These are phyloP conservation scores for Hansenula sp. DNA, from an alignment of 1,139 yeast genomes.

Conservation along the genomic window DNA sequence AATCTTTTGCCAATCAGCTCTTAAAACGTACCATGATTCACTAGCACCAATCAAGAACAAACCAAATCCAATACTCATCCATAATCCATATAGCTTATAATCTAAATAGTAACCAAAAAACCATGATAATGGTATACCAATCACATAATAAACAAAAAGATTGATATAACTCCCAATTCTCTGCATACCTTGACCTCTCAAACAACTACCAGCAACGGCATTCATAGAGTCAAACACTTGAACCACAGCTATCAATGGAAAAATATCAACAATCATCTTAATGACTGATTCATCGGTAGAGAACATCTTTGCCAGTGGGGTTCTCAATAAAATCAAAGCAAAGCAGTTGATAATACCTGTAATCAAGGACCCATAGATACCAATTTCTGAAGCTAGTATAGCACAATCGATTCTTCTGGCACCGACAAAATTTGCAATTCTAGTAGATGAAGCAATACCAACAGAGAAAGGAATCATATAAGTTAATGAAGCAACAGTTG, in stretches of 20 bases:
- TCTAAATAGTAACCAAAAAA: constrained; percentile 52
- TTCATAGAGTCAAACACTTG: constrained; percentile 81
- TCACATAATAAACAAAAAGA: constrained; percentile 64
- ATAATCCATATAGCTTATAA: constrained; percentile 62
- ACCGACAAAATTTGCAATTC: constrained; percentile 87
- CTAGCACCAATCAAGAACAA: constrained; percentile 62
- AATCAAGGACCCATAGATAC: constrained; percentile 51
- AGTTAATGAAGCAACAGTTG: constrained; percentile 73
- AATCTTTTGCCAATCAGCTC: constrained; percentile 52
- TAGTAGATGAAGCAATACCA: constrained; percentile 80
- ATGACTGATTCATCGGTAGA: constrained; percentile 68
- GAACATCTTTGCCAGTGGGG: constrained; percentile 59
- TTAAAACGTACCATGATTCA: constrained; percentile 47
- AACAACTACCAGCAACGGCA: constrained; percentile 77
- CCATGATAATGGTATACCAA: constrained; percentile 70
- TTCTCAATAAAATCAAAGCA: constrained; percentile 46
- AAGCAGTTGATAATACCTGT: constrained; percentile 57
- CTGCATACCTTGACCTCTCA: constrained; percentile 86
- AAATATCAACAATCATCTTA: constrained; percentile 41
- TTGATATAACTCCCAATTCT: constrained; percentile 78
- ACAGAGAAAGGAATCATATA: constrained; percentile 90
- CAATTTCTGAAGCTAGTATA: constrained; percentile 58
- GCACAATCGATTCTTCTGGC: constrained; percentile 66
- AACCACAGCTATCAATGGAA: constrained; percentile 70
- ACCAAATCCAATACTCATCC: constrained; percentile 87